A percentile compares a stretch with the other conserved stretches of the same genome.
phyloP scores from a whole-genome alignment of 371 early-diverging fungal genomes.

The Lichtheimia hyalospora region DNA sequence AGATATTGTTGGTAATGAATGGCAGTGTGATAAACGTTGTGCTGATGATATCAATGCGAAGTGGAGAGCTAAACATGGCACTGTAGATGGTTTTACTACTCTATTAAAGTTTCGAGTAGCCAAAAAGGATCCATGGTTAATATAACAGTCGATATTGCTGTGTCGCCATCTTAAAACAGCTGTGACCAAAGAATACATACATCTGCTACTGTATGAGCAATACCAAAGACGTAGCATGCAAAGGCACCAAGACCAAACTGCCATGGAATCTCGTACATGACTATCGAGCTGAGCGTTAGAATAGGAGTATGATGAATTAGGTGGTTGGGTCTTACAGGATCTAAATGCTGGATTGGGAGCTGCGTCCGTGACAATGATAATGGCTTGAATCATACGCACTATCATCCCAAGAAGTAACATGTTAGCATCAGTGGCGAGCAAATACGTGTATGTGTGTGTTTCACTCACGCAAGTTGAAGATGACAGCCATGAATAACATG shows the following conservation, averaged over 20 bases:
- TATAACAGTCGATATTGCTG: neutral
- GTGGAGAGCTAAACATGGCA: constrained; percentile 20
- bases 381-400: constrained; percentile 34
- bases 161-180: neutral
- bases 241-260: constrained; percentile 37
- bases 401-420: neutral
- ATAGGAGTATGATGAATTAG: neutral
- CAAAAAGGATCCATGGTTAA: too few relatives aligned
- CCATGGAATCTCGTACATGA: constrained; percentile 40
- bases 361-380: constrained; percentile 15
- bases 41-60: constrained; percentile 22
- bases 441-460: neutral
- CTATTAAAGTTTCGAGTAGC: constrained; percentile 10
- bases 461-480: constrained; percentile 31
- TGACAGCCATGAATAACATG: constrained; percentile 27
- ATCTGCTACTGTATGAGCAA: constrained; percentile 37
- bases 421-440: neutral
- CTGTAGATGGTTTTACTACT: constrained; percentile 23
- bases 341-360: constrained; percentile 15
- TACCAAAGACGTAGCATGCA: constrained; percentile 40
- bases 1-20: constrained; percentile 37
- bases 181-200: constrained; percentile 20
- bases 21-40: constrained; percentile 22
- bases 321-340: constrained; percentile 12
- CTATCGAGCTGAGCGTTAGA: constrained; percentile 1